Base-by-base conservation (phyloP, 345 rosid genomes). In the Noccaea caerulescens region DNA sequence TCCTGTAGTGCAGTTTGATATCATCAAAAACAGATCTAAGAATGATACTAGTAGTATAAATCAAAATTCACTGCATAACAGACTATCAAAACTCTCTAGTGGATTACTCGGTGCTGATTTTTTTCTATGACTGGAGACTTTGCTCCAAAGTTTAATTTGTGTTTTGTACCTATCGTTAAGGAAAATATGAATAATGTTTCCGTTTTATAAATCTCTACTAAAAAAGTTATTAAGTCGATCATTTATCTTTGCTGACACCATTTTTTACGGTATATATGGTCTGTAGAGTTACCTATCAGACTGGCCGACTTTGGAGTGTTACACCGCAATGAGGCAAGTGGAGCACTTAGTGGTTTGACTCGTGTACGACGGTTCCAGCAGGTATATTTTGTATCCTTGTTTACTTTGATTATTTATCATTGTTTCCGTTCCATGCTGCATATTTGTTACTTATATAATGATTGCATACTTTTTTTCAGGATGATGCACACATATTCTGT, bases 321-420 rank as follows among this genome's bases (percentile, higher is more conserved):
- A 82, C 98, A 92, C 79, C 96, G 94, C 11, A 92, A 95, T 50
- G 99, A 92, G 81, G 97, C 99, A 66, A 90, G 98, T 82, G 99
- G 96, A 70, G 98, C 94, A 36, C 94, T 95, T 64, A 87, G 90
- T 66, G 97, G 99, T 69, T 80, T 95, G 81, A 92, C 94, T 71
- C 96, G 97, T 63, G 97, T 90, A 61, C 85, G 97, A 76, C 91
- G 99, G 78, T 92, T 95, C 84, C 97, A 92, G 80, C 99, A 95
- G 98, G 99, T 94, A 75, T 73, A 12, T 4, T 51, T 66, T 45
- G 42, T 18, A 9, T 14, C 63, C 65, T 27, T 51, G 23, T 58
- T 51, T 43, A 43, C 72, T 50, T 41, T 13, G 10, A 27, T 10
- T 43, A 6, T 36, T 32, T 64, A 58, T 58, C 27, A 27, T 11